Evolutionary conservation across 225 moss, liverwort and hornwort genomes (phyloP).

Genomic region (Ulota crispa): DNA sequence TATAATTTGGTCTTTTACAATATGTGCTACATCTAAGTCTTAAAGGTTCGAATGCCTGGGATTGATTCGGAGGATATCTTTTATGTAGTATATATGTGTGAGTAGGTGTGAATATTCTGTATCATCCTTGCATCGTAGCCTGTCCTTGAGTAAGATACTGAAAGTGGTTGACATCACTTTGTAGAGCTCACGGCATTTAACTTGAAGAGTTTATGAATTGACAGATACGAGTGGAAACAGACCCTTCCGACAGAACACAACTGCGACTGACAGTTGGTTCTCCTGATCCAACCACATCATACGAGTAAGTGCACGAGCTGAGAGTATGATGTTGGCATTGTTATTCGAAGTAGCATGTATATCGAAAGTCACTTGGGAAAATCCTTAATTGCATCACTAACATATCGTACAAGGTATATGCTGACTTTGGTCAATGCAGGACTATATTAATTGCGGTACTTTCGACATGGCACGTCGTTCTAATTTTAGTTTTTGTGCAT

Average conservation of each 20-base stretch:
- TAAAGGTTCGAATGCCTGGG: conserved; percentile 3
- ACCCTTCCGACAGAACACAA: conserved; percentile 96
- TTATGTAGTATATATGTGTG: neutral
- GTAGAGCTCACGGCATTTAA: neutral
- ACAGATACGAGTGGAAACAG: conserved; percentile 96
- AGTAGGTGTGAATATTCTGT: neutral
- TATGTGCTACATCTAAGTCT: neutral
- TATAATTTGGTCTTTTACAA: neutral
- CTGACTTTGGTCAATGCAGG: neutral
- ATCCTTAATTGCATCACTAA: neutral
- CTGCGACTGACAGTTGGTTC: conserved; percentile 90
- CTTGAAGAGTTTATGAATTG: conserved; percentile 13
- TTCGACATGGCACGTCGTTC: neutral
- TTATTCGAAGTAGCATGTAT: neutral
- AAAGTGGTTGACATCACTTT: neutral
- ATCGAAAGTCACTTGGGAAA: neutral
- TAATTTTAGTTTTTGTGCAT: conserved; percentile 21
- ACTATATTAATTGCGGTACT: neutral
- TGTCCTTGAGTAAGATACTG: neutral
- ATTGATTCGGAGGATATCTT: neutral
- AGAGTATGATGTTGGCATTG: too few species aligned
- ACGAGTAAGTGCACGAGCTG: conserved; percentile 55
- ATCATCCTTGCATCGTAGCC: neutral
- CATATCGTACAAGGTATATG: neutral
- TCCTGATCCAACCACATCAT: conserved; percentile 74